Evolutionary conservation across 768 basidiomycete genomes (phyloP), one percentile per base, ranked within the genome.

Genomic region (Russula emetica): DNA sequence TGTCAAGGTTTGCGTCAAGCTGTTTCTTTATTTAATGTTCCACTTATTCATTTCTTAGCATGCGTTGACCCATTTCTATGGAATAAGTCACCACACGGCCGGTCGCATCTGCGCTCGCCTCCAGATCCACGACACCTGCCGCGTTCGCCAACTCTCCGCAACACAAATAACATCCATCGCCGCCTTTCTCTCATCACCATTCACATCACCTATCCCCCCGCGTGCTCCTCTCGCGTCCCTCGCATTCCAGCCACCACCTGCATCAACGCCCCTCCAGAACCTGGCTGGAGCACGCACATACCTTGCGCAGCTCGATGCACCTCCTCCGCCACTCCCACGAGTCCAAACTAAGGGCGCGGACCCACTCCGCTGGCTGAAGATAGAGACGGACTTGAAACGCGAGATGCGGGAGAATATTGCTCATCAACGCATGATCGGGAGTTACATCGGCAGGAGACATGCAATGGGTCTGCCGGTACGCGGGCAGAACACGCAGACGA

Each of bases 381-480:
- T 97, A 64, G 96, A 98, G 78, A 83, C 88, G 22, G 97, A 98
- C 74, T 76, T 95, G 71, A 83, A 81, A 74, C 83, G 89, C 70
- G 82, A 86, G 73, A 80, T 95, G 70, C 83, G 86, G 76, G 92
- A 92, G 74, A 94, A 98, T 73, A 95, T 99, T 73, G 86, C 84
- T 6, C 94, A 97, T 76, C 86, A 94, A 75, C 80, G 92, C 66
- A 89, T 89, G 82, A 94, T 98, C 75, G 96, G 96, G 54, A 93
- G 89, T 69, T 95, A 96, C 75, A 85, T 92, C 56, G 97, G 97
- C 55, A 85, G 85, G 79, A 79, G 94, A 75, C 96, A 98, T 74
- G 93, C 93, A 9, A 92, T 94, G 87, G 85, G 87, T 63, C 76
- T 96, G 51, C 96, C 96, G 3, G 96, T 98, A 64, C 83, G 96